phyloP scores from a whole-genome alignment of 306 rosid genomes.

The Fragaria ananassa region DNA sequence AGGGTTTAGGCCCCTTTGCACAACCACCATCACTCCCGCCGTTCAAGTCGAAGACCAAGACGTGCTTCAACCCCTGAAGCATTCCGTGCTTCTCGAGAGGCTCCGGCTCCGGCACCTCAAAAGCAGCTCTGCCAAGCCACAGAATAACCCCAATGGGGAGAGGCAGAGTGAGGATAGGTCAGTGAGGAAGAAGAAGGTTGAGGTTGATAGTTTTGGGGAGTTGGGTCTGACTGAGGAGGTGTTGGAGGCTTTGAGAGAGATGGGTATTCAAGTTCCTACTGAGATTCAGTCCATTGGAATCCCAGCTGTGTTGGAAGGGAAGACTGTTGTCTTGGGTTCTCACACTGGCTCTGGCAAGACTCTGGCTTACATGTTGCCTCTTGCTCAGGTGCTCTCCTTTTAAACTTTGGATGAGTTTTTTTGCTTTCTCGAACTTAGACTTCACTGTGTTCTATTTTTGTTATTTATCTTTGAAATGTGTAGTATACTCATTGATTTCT shows the following conservation, averaged over 20 bases:
- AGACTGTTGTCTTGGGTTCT: slow-evolving; percentile 86
- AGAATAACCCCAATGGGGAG: slow-evolving; percentile 10
- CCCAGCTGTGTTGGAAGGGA: slow-evolving; percentile 76
- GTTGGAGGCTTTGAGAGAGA: slow-evolving; percentile 67
- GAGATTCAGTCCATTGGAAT: slow-evolving; percentile 92
- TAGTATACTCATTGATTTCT: background rate
- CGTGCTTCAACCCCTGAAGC: slow-evolving; percentile 44
- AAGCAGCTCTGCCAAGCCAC: slow-evolving; percentile 35
- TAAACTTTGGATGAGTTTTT: background rate
- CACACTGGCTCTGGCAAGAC: slow-evolving; percentile 98
- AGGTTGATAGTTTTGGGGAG: slow-evolving; percentile 56
- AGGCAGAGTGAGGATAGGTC: slow-evolving; percentile 27
- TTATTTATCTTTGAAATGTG: background rate
- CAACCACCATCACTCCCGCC: slow-evolving; percentile 22
- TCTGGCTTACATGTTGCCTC: slow-evolving; percentile 86
- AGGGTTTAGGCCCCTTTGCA: slow-evolving; percentile 59
- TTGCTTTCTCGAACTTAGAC: background rate
- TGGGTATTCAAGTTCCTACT: slow-evolving; percentile 78
- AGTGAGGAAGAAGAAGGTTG: slow-evolving; percentile 38
- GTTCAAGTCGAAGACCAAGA: slow-evolving; percentile 24
- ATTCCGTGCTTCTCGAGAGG: slow-evolving; percentile 66
- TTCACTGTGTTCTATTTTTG: background rate
- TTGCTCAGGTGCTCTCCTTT: slow-evolving; percentile 63
- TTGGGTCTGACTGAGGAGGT: slow-evolving; percentile 74
- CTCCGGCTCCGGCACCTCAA: slow-evolving; percentile 68